Evolutionary conservation across 495 filamentous ascomycete species (phyloP).

Genomic region (Hypoxylon trugodes): DNA sequence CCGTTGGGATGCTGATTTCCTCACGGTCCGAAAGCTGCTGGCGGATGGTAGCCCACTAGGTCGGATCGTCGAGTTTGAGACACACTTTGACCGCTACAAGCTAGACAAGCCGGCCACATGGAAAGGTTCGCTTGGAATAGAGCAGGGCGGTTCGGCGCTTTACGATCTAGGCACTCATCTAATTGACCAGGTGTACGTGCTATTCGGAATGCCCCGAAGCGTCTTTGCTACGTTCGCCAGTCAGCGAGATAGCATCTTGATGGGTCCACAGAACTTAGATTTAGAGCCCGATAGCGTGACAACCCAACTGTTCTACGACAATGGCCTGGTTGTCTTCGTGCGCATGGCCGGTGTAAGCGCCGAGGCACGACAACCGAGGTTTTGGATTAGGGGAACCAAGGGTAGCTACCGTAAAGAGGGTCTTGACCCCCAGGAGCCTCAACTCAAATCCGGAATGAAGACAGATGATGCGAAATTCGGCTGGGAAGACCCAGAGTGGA

Average conservation of each 20-base stretch:
- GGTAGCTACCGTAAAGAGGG: conserved; percentile 84
- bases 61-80: conserved; percentile 79
- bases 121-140: conserved; percentile 70
- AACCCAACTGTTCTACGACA: conserved; percentile 71
- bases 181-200: conserved; percentile 78
- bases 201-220: conserved; percentile 78
- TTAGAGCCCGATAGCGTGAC: conserved; percentile 75
- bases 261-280: conserved; percentile 54
- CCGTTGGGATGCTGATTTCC: conserved; percentile 85
- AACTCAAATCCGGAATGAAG: conserved; percentile 73
- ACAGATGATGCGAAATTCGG: conserved; percentile 73
- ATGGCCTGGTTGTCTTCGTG: conserved; percentile 66
- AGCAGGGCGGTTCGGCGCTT: conserved; percentile 73
- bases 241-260: conserved; percentile 62
- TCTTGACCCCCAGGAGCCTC: conserved; percentile 83
- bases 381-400: conserved; percentile 82
- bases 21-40: conserved; percentile 73
- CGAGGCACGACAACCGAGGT: conserved; percentile 76
- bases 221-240: conserved; percentile 75
- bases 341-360: conserved; percentile 76
- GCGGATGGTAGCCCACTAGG: conserved; percentile 63
- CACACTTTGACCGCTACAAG: conserved; percentile 85
- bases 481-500: conserved; percentile 60
- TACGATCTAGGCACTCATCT: conserved; percentile 89
- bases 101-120: conserved; percentile 67